A percentile compares a stretch with the other conserved stretches of the same genome.
phyloP scores from a whole-genome alignment of 1,139 yeast species.

The Suhomyces coccinellae region DNA sequence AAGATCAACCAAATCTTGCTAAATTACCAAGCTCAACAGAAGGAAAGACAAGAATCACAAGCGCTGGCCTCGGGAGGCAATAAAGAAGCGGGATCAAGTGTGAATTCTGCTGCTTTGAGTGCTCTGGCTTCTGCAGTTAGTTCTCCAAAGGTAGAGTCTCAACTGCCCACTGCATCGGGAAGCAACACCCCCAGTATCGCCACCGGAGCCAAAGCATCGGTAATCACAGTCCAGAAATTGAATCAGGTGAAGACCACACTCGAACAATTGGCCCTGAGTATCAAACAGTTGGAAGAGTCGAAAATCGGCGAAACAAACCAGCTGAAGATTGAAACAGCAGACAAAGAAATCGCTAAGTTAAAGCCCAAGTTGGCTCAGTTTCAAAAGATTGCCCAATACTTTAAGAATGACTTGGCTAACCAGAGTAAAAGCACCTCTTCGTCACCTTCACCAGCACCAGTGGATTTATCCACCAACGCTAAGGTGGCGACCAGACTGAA shows the following conservation, averaged over 20 bases:
- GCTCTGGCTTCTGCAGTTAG: slow-evolving; percentile 8
- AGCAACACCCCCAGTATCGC: not conserved
- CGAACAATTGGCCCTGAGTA: slow-evolving; percentile 45
- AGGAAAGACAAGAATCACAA: slow-evolving; percentile 14
- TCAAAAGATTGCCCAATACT: slow-evolving; percentile 40
- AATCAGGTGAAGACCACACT: slow-evolving; percentile 40
- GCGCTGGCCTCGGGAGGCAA: slow-evolving; percentile 10
- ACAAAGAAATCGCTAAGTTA: slow-evolving; percentile 37
- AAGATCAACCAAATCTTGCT: slow-evolving; percentile 54
- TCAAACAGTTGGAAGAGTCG: slow-evolving; percentile 27
- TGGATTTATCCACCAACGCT: not conserved
- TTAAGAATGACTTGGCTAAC: slow-evolving; percentile 38
- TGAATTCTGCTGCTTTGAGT: slow-evolving; percentile 28
- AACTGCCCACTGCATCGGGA: slow-evolving; percentile 8
- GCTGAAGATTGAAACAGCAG: slow-evolving; percentile 32
- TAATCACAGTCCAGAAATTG: slow-evolving; percentile 41
- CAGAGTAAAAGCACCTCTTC: slow-evolving; percentile 17
- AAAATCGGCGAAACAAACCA: slow-evolving; percentile 27
- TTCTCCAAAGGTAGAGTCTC: slow-evolving; percentile 8
- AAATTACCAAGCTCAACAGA: slow-evolving; percentile 42
- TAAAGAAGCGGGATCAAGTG: slow-evolving; percentile 14
- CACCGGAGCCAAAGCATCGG: slow-evolving; percentile 19
- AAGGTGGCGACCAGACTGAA: not conserved
- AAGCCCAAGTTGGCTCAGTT: slow-evolving; percentile 37
- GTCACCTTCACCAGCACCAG: slow-evolving; percentile 13